Percentiles rank a stretch among this genome's conserved stretches.
Conservation (phyloP, 75 land plant species). For the Sequoia sempervirens region DNA sequence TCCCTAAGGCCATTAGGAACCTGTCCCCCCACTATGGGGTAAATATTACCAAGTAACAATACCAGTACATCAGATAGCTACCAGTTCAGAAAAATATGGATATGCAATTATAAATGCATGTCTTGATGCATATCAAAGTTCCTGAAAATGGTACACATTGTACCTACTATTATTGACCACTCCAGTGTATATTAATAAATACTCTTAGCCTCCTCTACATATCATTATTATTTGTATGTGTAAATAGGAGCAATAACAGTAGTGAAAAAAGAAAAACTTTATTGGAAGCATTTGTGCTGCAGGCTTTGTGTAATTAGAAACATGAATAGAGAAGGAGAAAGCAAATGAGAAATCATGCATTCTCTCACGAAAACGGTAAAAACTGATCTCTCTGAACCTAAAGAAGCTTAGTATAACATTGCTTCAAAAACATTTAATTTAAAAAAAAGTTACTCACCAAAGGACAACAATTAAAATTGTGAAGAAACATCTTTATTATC, state of each 20-base stretch:
- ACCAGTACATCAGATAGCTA: too few species aligned
- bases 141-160: neutral
- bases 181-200: neutral
- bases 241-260: neutral
- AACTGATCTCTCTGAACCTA: neutral
- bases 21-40: neutral
- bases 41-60: neutral
- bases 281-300: neutral
- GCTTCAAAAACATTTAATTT: neutral
- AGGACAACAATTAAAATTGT: neutral
- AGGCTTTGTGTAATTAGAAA: neutral
- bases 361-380: neutral
- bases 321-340: neutral
- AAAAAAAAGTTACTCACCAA: neutral
- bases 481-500: neutral
- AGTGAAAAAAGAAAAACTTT: neutral
- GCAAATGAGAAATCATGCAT: neutral
- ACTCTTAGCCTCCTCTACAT: neutral
- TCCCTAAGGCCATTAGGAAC: neutral
- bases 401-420: neutral
- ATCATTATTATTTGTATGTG: neutral
- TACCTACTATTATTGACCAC: neutral
- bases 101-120: neutral
- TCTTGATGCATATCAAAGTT: neutral
- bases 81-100: too few species aligned